Conservation (phyloP, 768 basidiomycete genomes). For the Lactarius sp. region DNA sequence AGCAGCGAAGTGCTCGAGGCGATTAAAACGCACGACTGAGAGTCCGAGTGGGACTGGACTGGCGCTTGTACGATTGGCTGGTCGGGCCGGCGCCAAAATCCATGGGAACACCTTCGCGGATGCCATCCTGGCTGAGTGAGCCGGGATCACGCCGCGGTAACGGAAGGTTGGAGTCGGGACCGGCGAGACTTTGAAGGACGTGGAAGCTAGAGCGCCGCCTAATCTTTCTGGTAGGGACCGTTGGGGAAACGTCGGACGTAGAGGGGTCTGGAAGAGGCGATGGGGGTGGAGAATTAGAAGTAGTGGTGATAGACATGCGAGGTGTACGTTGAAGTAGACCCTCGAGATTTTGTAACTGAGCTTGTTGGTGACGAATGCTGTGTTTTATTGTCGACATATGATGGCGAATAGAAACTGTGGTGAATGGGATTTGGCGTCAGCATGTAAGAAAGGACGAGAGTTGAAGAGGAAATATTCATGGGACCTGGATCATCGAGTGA, state of each 20-base stretch:
- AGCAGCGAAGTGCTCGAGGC: slow-evolving; percentile 23
- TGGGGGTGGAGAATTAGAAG: slow-evolving; percentile 38
- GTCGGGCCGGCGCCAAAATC: slow-evolving; percentile 42
- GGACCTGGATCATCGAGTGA: slow-evolving; percentile 23
- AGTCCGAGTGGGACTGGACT: slow-evolving; percentile 69
- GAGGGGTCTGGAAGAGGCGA: slow-evolving; percentile 29
- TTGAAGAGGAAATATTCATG: neutral
- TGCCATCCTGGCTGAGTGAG: slow-evolving; percentile 46
- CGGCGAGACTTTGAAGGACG: slow-evolving; percentile 61
- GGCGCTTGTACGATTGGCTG: slow-evolving; percentile 45
- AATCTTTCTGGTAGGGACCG: slow-evolving; percentile 35
- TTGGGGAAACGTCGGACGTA: slow-evolving; percentile 30
- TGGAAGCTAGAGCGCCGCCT: slow-evolving; percentile 69
- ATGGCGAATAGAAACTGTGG: slow-evolving; percentile 64
- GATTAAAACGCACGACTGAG: slow-evolving; percentile 62
- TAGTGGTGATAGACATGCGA: slow-evolving; percentile 47
- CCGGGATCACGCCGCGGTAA: slow-evolving; percentile 53
- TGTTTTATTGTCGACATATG: slow-evolving; percentile 82
- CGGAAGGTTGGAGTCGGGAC: slow-evolving; percentile 70
- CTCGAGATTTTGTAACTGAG: slow-evolving; percentile 67
- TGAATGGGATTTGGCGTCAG: neutral
- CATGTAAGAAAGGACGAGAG: too few relatives aligned
- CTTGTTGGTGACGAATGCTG: slow-evolving; percentile 78
- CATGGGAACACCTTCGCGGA: slow-evolving; percentile 70
- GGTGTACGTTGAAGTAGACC: slow-evolving; percentile 62